Conservation (phyloP, 1,284 basidiomycete genomes). For the Tilletia indica region DNA sequence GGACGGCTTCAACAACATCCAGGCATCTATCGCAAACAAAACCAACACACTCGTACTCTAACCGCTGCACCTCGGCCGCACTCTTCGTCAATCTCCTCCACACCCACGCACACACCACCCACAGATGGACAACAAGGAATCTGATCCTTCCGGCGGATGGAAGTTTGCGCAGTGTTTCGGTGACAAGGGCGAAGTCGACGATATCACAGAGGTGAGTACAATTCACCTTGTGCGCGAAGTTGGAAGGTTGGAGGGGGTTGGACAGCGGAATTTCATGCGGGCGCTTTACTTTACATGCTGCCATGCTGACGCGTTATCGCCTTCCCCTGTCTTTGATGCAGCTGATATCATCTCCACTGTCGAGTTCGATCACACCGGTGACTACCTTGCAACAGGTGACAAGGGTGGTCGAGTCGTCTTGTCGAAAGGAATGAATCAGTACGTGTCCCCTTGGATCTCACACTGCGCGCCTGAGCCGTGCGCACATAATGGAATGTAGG, state of each 20-base stretch:
- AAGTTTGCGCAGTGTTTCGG: conserved; percentile 99
- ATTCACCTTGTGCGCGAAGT: no score
- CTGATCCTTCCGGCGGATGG: conserved; percentile 64
- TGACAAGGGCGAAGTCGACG: conserved; percentile 74
- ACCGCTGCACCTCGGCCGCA: no score
- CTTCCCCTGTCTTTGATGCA: conserved; percentile 64
- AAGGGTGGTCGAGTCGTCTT: conserved; percentile 96
- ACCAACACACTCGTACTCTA: no score
- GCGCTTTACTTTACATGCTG: background rate
- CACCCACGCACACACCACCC: background rate
- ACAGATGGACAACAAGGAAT: conserved; percentile 44
- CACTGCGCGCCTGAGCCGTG: background rate
- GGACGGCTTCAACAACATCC: no score
- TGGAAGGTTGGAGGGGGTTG: no score
- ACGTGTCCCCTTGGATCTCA: conserved; percentile 55
- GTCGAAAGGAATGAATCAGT: conserved; percentile 96
- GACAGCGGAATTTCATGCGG: no score
- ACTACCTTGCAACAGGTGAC: conserved; percentile 98
- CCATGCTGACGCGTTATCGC: background rate
- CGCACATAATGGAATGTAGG: background rate
- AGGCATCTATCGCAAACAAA: no score
- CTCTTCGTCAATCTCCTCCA: background rate
- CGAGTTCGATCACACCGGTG: conserved; percentile 98
- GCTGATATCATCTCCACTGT: conserved; percentile 76
- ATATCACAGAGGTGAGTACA: conserved; percentile 86